phyloP scores from a whole-genome alignment of 1,139 yeast species.

The Wickerhamiella pararugosa region DNA sequence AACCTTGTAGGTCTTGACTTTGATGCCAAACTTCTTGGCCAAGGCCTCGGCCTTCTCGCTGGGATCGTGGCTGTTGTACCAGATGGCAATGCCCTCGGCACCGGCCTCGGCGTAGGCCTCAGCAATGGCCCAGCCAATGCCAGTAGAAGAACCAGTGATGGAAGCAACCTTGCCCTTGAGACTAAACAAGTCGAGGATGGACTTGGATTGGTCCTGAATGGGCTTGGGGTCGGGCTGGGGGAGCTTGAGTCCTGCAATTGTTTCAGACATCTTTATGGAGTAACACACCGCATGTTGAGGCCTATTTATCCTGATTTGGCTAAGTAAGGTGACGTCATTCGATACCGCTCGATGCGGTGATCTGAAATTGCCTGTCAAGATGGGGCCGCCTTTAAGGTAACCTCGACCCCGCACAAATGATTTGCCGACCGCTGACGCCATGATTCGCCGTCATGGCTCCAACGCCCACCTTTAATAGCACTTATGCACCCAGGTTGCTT shows the following conservation, averaged over 20 bases:
- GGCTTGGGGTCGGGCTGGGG: conserved; percentile 16
- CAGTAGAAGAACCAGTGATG: conserved; percentile 78
- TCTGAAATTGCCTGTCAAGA: too few relatives aligned
- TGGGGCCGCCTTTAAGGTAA: too few relatives aligned
- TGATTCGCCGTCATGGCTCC: too few relatives aligned
- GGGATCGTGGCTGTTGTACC: conserved; percentile 59
- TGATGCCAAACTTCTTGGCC: conserved; percentile 47
- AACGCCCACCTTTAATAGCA: too few relatives aligned
- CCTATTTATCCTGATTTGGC: too few relatives aligned
- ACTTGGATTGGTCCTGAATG: conserved; percentile 11
- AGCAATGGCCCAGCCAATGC: conserved; percentile 76
- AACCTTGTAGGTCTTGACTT: conserved; percentile 57
- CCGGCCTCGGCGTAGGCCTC: conserved; percentile 84
- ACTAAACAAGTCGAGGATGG: conserved; percentile 17
- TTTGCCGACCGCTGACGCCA: too few relatives aligned
- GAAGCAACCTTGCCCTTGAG: conserved; percentile 37
- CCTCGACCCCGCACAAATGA: too few relatives aligned
- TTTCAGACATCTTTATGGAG: conserved; percentile 3
- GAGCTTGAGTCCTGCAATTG: conserved; percentile 10
- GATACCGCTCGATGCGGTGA: too few relatives aligned
- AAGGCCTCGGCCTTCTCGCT: conserved; percentile 45
- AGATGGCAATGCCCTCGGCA: conserved; percentile 63
- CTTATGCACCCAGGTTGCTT: too few relatives aligned
- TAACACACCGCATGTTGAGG: too few relatives aligned
- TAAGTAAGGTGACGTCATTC: too few relatives aligned